phyloP scores from a whole-genome alignment of 1,284 basidiomycete species.

The Porodaedalea pini region DNA sequence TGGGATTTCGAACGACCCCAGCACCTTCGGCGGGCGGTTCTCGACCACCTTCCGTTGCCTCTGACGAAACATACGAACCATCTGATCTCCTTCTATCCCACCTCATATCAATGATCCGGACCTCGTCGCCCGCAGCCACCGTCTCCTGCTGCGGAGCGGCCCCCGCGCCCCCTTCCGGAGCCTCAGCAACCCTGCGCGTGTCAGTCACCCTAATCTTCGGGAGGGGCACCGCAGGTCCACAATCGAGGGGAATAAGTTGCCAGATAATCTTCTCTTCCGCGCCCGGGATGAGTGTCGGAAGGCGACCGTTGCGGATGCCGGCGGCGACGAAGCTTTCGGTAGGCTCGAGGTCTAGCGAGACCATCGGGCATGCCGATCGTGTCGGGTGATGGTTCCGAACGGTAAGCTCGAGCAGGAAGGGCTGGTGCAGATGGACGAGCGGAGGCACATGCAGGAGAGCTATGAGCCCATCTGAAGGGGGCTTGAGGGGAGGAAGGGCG shows the following conservation, averaged over 20 bases:
- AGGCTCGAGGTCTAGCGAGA: conserved; percentile 64
- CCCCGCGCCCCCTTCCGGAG: conserved; percentile 10
- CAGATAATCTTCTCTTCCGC: conserved; percentile 60
- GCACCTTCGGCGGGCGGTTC: not conserved
- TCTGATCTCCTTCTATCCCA: conserved; percentile 33
- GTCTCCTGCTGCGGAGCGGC: conserved; percentile 18
- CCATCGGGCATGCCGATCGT: conserved; percentile 60
- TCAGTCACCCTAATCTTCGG: conserved; percentile 60
- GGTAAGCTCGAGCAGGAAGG: conserved; percentile 51
- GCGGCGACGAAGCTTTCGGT: conserved; percentile 61
- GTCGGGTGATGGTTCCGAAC: conserved; percentile 62
- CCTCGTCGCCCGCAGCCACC: conserved; percentile 41
- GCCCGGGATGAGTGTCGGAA: conserved; percentile 68
- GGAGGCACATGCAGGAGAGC: conserved; percentile 63
- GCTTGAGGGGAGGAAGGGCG: conserved; percentile 53
- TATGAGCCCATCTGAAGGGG: conserved; percentile 56
- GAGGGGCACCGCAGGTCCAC: conserved; percentile 52
- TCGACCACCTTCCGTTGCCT: not conserved
- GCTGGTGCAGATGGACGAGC: conserved; percentile 56
- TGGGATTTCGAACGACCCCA: not conserved
- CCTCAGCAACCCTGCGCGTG: conserved; percentile 36
- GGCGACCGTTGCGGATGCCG: conserved; percentile 59
- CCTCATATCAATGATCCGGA: conserved; percentile 52
- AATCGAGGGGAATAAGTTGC: conserved; percentile 68
- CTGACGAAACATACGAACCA: not conserved